Conservation (phyloP, 352 stramenopile species). For the Globisporangium cystogenes region DNA sequence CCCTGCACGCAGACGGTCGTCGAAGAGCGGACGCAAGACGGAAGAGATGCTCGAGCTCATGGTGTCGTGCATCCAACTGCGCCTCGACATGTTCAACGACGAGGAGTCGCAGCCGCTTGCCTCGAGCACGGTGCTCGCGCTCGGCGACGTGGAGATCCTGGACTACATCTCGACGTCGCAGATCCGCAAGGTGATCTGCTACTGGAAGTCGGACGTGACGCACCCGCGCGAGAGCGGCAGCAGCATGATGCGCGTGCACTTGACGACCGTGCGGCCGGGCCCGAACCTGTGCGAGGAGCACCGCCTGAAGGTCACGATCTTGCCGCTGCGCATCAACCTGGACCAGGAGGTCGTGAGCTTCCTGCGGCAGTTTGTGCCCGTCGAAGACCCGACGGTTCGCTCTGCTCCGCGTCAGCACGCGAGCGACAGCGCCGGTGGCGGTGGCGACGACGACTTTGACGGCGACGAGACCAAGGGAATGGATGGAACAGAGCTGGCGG, state of each 20-base stretch:
- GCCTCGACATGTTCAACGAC: constrained; percentile 82
- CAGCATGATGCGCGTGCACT: constrained; percentile 72
- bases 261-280: constrained; percentile 74
- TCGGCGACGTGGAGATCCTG: constrained; percentile 80
- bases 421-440: constrained; percentile 4
- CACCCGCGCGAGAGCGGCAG: constrained; percentile 83
- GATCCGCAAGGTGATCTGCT: constrained; percentile 88
- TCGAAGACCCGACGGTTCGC: constrained; percentile 24
- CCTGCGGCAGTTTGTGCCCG: constrained; percentile 74
- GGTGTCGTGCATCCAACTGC: constrained; percentile 76
- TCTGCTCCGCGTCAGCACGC: constrained; percentile 10
- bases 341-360: constrained; percentile 88
- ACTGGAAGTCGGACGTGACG: constrained; percentile 84
- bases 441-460: constrained; percentile 10
- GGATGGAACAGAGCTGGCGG: constrained; percentile 53
- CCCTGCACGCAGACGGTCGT: constrained; percentile 18
- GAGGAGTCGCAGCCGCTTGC: constrained; percentile 62
- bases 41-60: constrained; percentile 87
- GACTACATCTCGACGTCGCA: constrained; percentile 89
- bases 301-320: constrained; percentile 62
- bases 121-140: constrained; percentile 64
- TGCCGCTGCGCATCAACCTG: constrained; percentile 80
- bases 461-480: constrained; percentile 23
- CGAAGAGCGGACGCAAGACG: constrained; percentile 79
- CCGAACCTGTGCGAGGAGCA: constrained; percentile 81